Evolutionary conservation across 768 basidiomycete species (phyloP), one percentile per base, ranked within the genome.

Genomic region (Zangia roseola): DNA sequence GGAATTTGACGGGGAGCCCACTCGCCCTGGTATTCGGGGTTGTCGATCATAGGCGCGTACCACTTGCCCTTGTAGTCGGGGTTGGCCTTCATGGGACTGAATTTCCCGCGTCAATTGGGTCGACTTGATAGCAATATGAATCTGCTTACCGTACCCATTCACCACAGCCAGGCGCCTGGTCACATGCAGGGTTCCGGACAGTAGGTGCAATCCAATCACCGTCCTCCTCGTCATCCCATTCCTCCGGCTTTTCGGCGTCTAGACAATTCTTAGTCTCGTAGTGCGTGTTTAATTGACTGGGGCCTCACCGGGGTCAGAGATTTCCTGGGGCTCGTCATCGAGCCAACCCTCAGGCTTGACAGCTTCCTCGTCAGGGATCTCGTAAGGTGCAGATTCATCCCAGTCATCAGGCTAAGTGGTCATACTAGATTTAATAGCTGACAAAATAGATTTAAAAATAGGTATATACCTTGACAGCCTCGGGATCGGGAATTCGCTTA

Each of bases 201-300:
- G 83, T 83, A 25, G 97, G 94, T 7, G 94, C 80, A 56, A 98
- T 82, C 94, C 94, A 99, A 65, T 98, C 95, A 68, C 97, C 97
- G 59, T 99, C 95, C 68, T 98, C 97, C 65, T 97, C 97, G 60
- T 97, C 95, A 62, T 97, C 94, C 97, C 97, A 99, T 70, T 99
- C 97, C 67, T 99, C 97, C 6, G 97, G 97, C 76, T 97, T 97
- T 71, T 86, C 82, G 34, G 90, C 82, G 56, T 92, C 90, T 83
- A 49, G 3, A 57, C 4, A 26, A 10, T 14, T 6, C 25, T 50
- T 37, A 52, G 42, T 34, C n/a, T n/a, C 33, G 24, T 40, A 14
- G 17, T 21, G n/a, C 40, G 30, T 53, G 33, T 4, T 39, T 14
- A 8, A 42, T 35, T n/a, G 28, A 30, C 23, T 41, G 28, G 19